Evolutionary conservation across 1,139 yeast genomes (phyloP).

Genomic region (Casaregolazyma lundiana): DNA sequence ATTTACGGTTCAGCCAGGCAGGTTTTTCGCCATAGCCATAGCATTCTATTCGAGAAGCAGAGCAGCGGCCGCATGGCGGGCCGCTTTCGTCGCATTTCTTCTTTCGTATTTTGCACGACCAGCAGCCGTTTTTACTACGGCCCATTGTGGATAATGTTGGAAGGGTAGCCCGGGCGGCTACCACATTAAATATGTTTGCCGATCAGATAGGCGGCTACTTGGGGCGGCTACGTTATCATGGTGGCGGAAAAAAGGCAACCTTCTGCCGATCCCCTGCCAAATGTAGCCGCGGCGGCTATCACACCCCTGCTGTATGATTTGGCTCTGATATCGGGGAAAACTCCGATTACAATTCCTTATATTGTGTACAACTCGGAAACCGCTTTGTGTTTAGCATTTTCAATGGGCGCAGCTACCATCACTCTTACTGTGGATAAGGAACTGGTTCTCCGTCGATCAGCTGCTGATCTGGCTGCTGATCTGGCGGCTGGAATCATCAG

Average conservation of each 20-base stretch:
- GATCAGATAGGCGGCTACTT: background rate
- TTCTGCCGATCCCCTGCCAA: too few species aligned
- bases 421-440: background rate
- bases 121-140: conserved; percentile 39
- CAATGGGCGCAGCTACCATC: background rate
- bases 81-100: conserved; percentile 79
- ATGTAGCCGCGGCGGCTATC: background rate
- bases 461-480: background rate
- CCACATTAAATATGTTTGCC: background rate
- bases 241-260: too few species aligned
- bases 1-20: conserved; percentile 15
- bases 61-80: conserved; percentile 39
- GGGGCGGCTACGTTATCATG: background rate
- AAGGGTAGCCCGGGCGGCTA: background rate
- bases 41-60: conserved; percentile 36
- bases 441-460: background rate
- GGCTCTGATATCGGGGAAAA: background rate
- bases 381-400: background rate
- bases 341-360: background rate
- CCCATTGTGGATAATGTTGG: background rate
- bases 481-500: background rate
- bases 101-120: conserved; percentile 61
- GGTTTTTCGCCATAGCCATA: conserved; percentile 30
- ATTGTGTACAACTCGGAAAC: background rate
- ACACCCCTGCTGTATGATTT: background rate